phyloP scores from a whole-genome alignment of 306 rosid genomes.

The Vicia faba region DNA sequence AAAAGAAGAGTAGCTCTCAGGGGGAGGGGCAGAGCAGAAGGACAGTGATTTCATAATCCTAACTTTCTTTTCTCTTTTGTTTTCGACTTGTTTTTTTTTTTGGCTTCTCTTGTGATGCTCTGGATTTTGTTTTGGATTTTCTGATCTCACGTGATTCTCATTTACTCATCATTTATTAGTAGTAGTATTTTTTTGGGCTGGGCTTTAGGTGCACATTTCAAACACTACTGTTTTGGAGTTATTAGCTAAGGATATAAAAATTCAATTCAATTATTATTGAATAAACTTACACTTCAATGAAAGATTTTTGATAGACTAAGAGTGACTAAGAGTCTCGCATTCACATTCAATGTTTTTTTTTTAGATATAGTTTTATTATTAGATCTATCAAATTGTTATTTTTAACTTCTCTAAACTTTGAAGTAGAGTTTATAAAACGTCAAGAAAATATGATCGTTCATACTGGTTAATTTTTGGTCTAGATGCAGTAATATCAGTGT shows the following conservation, averaged over 20 bases:
- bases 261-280: neutral
- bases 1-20: slow-evolving; percentile 49
- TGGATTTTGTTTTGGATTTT: slow-evolving; percentile 60
- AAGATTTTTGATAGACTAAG: no score
- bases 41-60: slow-evolving; percentile 44
- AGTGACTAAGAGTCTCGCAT: no score
- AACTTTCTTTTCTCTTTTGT: slow-evolving; percentile 17
- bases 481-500: no score
- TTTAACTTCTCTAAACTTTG: no score
- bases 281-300: no score
- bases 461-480: no score
- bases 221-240: neutral
- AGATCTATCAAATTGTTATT: no score
- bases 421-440: no score
- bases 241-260: neutral
- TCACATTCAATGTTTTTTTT: no score
- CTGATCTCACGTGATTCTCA: slow-evolving; percentile 69
- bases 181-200: neutral
- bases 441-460: no score
- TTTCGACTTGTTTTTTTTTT: neutral
- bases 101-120: slow-evolving; percentile 24
- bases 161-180: neutral
- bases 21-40: slow-evolving; percentile 1
- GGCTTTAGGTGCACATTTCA: neutral
- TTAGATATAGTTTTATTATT: no score